Base-by-base conservation (phyloP, 768 basidiomycete species). In the Hericium erinaceus region DNA sequence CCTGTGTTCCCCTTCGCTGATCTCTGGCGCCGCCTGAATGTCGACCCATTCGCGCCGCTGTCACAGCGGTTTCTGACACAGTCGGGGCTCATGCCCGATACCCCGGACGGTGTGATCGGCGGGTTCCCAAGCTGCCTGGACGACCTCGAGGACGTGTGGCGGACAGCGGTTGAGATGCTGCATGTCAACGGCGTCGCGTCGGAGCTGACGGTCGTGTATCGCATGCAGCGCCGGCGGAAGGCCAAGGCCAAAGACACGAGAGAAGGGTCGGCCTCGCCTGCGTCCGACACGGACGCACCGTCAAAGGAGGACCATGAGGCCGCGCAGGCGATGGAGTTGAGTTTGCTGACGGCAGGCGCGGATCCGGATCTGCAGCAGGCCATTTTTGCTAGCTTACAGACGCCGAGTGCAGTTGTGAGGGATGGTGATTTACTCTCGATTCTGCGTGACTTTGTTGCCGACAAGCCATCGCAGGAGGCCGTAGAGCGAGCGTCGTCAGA, bases 161-260 rank as follows among this genome's bases (percentile, higher is more conserved):
- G 62, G 20, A 64, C 63, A 46, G 60, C 53, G 1, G 58, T 70
- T 1, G 53, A 22, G 12, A 67, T 57, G 48, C 62, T 68, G 51
- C 56, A 57, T 55, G 57, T 76, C 37, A 39, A 44, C 3, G 65
- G 69, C 20, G 69, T 84, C 12, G 73, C 79, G 55, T 64, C 66
- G 4, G 69, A 65, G 22, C 67, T 84, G 48, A 72, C 79, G 56
- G 61, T 84, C 38, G 69, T 82, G 1, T 87, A 87, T 64, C 81
- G 82, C 26, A 53, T 55, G 6, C 66, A 65, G 57, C 55, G 15
- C 51, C 57, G 44, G 50, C 60, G 38, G 7, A 15, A 52, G 18
- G 13, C 28, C 6, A 54, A 50, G 16, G 57, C 24, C 28, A 57
- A 62, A 38, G 41, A 58, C 9, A 6, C 38, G 20, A 12, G 22